phyloP scores from a whole-genome alignment of 176 grass and related monocot species.

The Phragmites australis region DNA sequence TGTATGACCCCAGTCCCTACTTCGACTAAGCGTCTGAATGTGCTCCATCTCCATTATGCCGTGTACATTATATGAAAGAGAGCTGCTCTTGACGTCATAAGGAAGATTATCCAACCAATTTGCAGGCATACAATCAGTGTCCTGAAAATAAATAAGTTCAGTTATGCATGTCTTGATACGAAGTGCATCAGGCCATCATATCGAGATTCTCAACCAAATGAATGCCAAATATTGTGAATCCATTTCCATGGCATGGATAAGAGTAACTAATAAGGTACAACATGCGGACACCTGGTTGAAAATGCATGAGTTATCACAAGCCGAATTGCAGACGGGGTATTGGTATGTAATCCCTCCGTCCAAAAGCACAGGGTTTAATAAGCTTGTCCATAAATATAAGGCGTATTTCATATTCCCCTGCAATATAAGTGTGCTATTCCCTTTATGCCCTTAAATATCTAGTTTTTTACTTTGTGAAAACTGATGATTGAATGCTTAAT shows the following conservation, averaged over 20 bases:
- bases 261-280: neutral
- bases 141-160: conserved; percentile 40
- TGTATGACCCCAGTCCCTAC: conserved; percentile 21
- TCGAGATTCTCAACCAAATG: neutral
- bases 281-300: no score
- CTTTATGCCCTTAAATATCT: neutral
- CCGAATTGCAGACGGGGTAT: neutral
- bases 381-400: neutral
- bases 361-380: neutral
- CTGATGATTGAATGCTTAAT: conserved; percentile 21
- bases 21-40: conserved; percentile 17
- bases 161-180: conserved; percentile 15
- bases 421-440: neutral
- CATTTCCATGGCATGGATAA: neutral
- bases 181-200: neutral
- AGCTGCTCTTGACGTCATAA: conserved; percentile 17
- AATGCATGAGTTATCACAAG: neutral
- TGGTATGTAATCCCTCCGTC: neutral
- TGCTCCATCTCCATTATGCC: neutral
- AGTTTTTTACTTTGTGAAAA: neutral
- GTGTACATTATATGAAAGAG: conserved; percentile 10
- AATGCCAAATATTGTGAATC: neutral
- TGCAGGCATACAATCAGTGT: conserved; percentile 63
- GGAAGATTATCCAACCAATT: conserved; percentile 46
- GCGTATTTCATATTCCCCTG: neutral